These are phyloP conservation scores for Penicillium concentricum DNA, from an alignment of 2,329 filamentous ascomycete species.

Conservation along the genomic window DNA sequence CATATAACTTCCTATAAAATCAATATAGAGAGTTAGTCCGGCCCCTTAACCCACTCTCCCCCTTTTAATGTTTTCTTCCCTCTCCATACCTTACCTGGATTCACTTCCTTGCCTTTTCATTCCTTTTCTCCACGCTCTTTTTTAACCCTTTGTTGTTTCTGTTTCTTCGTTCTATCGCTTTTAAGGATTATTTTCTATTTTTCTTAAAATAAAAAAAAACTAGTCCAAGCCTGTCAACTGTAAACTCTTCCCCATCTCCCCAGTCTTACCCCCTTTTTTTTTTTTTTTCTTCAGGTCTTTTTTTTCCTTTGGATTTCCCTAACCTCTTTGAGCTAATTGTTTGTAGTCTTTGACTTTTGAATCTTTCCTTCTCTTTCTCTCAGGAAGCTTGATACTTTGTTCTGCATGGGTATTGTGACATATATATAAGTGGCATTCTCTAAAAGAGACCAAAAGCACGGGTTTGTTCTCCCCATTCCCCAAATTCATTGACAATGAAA, in stretches of 20 bases:
- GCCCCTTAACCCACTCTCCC: constrained; percentile 25
- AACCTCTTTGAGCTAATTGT: constrained; percentile 25
- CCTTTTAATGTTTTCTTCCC: constrained; percentile 27
- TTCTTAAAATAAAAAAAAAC: not conserved
- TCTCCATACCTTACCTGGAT: constrained; percentile 21
- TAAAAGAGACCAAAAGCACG: constrained; percentile 6
- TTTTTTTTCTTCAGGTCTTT: constrained; percentile 14
- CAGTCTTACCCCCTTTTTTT: constrained; percentile 21
- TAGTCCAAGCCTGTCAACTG: constrained; percentile 1
- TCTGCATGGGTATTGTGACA: constrained; percentile 3
- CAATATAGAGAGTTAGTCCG: constrained; percentile 5
- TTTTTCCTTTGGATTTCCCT: constrained; percentile 16
- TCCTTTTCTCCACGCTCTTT: constrained; percentile 31
- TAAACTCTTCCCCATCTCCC: constrained; percentile 14
- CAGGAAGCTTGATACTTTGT: constrained; percentile 1
- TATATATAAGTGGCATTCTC: constrained; percentile 22
- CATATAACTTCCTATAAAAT: not conserved
- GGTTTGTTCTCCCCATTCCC: constrained; percentile 17
- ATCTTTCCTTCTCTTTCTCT: constrained; percentile 11
- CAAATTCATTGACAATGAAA: constrained; percentile 18
- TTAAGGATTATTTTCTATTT: constrained; percentile 7
- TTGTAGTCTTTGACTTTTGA: constrained; percentile 18
- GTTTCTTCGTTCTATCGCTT: constrained; percentile 8
- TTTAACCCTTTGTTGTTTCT: constrained; percentile 32
- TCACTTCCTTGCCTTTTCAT: constrained; percentile 27